A percentile compares a stretch with the other conserved stretches of the same genome.
Evolutionary conservation across 495 filamentous ascomycete genomes (phyloP).

Genomic region (Terfezia claveryi): DNA sequence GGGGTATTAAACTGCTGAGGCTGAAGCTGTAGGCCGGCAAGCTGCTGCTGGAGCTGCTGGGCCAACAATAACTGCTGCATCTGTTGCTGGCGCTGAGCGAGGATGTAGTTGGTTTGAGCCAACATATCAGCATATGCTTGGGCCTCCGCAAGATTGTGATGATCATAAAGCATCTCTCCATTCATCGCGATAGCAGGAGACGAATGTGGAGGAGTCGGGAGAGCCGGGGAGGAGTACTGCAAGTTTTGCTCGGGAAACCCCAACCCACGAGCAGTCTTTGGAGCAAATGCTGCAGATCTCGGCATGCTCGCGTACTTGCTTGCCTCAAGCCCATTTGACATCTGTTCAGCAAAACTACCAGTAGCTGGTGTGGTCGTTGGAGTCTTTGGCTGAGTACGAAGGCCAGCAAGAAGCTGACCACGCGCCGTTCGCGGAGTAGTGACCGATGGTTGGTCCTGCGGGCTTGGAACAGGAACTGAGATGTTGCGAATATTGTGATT

Average conservation of each 20-base stretch:
- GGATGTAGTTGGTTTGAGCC: constrained; percentile 15
- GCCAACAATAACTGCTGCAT: constrained; percentile 49
- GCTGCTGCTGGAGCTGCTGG: constrained; percentile 29
- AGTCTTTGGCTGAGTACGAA: constrained; percentile 83
- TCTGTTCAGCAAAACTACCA: constrained; percentile 10
- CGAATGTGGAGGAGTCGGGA: constrained; percentile 15
- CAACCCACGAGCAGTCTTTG: not conserved
- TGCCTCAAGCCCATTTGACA: constrained; percentile 20
- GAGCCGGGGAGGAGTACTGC: constrained; percentile 6
- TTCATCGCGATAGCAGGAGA: constrained; percentile 13
- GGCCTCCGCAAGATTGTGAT: constrained; percentile 2
- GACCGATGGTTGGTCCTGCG: constrained; percentile 16
- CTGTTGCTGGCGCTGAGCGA: constrained; percentile 21
- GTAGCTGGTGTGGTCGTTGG: constrained; percentile 37
- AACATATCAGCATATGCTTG: constrained; percentile 12
- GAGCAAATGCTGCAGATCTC: not conserved
- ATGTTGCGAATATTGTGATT: constrained; percentile 33
- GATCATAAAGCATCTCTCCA: constrained; percentile 1
- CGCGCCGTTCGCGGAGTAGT: constrained; percentile 81
- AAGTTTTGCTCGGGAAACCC: not conserved
- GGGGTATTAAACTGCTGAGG: constrained; percentile 19
- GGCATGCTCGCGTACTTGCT: constrained; percentile 11
- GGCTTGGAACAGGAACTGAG: constrained; percentile 12
- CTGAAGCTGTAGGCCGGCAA: constrained; percentile 12
- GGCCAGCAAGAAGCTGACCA: constrained; percentile 76